Evolutionary conservation across 2,329 filamentous ascomycete species (phyloP).

Genomic region (Pleurostoma richardsiae): DNA sequence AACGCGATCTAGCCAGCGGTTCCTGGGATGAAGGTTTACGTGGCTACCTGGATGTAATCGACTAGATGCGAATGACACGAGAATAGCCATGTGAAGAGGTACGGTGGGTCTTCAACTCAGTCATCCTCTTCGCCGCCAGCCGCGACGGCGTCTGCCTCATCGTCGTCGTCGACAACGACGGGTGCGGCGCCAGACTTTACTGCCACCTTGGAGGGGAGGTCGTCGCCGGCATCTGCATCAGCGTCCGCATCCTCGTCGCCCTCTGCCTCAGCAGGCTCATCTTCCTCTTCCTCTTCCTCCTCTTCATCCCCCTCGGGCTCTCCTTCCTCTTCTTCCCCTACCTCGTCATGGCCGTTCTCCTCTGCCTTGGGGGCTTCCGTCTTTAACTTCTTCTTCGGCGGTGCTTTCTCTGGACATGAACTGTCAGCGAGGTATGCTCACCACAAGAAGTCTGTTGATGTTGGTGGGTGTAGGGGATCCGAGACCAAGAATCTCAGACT

Average conservation of each 20-base stretch:
- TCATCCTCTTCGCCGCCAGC: too few relatives aligned
- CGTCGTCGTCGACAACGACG: slow-evolving; percentile 8
- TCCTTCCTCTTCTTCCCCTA: slow-evolving; percentile 11
- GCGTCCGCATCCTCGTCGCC: too few relatives aligned
- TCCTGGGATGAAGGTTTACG: too few relatives aligned
- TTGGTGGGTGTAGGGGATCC: background rate
- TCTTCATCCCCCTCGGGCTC: slow-evolving; percentile 14
- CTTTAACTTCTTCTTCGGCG: slow-evolving; percentile 49
- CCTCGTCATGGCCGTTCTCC: slow-evolving; percentile 13
- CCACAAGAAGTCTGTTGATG: background rate
- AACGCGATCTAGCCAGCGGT: too few relatives aligned
- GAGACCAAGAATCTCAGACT: background rate
- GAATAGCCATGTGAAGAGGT: too few relatives aligned
- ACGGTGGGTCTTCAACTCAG: too few relatives aligned
- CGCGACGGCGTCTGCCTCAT: slow-evolving; percentile 6
- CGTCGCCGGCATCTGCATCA: too few relatives aligned
- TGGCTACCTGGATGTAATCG: too few relatives aligned
- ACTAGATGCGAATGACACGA: too few relatives aligned
- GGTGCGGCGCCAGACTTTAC: too few relatives aligned
- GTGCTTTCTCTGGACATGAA: slow-evolving; percentile 25
- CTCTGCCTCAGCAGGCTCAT: background rate
- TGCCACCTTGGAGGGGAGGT: too few relatives aligned
- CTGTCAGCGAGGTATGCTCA: background rate
- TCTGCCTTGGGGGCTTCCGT: slow-evolving; percentile 24
- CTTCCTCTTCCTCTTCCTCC: slow-evolving; percentile 12